phyloP scores from a whole-genome alignment of 495 filamentous ascomycete genomes.

The Cercophora newfieldiana region DNA sequence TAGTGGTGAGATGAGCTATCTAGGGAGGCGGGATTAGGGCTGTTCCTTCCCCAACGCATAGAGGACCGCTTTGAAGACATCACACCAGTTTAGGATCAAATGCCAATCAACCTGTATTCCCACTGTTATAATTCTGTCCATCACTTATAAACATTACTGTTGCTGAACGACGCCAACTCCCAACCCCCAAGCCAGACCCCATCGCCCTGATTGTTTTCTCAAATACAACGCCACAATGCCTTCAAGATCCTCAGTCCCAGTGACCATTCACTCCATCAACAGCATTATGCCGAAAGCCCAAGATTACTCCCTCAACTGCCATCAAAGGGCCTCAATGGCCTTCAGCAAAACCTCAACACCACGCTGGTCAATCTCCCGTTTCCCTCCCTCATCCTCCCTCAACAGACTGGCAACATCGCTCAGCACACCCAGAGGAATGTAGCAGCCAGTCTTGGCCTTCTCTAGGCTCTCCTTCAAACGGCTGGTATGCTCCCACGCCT shows the following conservation, averaged over 20 bases:
- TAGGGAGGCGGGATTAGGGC: too few species aligned
- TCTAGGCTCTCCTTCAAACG: slow-evolving; percentile 86
- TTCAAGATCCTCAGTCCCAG: not conserved
- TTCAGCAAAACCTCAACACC: slow-evolving; percentile 70
- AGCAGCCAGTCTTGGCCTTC: slow-evolving; percentile 68
- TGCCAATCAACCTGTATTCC: not conserved
- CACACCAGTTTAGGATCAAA: too few species aligned
- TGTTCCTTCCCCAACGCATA: too few species aligned
- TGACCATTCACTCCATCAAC: not conserved
- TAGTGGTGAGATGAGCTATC: too few species aligned
- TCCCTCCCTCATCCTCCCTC: slow-evolving; percentile 51
- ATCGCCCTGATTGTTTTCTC: not conserved
- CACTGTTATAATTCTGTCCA: not conserved
- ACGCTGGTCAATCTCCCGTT: slow-evolving; percentile 47
- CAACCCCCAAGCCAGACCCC: not conserved
- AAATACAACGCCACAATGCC: not conserved
- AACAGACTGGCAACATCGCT: slow-evolving; percentile 89
- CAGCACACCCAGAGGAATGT: slow-evolving; percentile 82
- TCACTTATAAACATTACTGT: not conserved
- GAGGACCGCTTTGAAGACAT: too few species aligned
- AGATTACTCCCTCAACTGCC: not conserved
- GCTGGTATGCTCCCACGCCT: slow-evolving; percentile 93
- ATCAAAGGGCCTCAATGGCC: slow-evolving; percentile 75
- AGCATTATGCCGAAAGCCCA: not conserved
- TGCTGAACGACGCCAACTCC: not conserved